Evolutionary conservation across 1,139 yeast genomes (phyloP), one percentile per base, ranked within the genome.

Genomic region (Geotrichum reessii): DNA sequence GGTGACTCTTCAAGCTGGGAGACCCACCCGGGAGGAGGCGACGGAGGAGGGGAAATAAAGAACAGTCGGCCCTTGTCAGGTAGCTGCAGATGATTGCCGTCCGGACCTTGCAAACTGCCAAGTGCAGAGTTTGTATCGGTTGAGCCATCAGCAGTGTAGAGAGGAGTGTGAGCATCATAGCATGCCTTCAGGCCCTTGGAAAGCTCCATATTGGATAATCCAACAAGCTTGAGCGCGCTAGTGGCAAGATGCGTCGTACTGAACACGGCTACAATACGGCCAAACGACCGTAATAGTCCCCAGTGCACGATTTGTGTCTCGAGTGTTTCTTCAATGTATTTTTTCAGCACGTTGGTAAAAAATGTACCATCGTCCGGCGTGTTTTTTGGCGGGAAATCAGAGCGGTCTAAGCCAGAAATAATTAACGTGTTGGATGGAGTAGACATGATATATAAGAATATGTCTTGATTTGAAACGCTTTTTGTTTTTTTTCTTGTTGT

Each of bases 21-120:
- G 48, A 64, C 69, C 80, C 80, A 77, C 28, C 73, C 79, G 5
- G 67, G 72, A 0, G 79, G 79, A 1, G 80, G 80, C 44, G 76
- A 71, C 5, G 78, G 76, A 8, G 80, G 80, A 1, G 80, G 80
- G 17, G 77, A 72, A 49, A 76, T 74, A 57, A 76, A 68, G 67
- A 75, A 70, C 54, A 75, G 67, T 52, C 68, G 66, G 22, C 78
- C 79, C 21, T 70, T 66, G 56, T 72, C 77, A 1, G 80, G 80
- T 33, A 75, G 70, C 56, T 69, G 66, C 44, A 76, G 65, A 56
- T 69, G 64, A 11, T 53, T 55, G 42, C 55, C 63, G 44, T 61
- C 65, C 4, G 37, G 37, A n/a, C 37, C 37, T n/a, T 2, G 11
- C 11, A 7, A 7, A 24, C 55, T 52, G 17, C 58, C 62, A 37